Evolutionary conservation across 495 filamentous ascomycete genomes (phyloP).

Genomic region (Neurospora sp.): DNA sequence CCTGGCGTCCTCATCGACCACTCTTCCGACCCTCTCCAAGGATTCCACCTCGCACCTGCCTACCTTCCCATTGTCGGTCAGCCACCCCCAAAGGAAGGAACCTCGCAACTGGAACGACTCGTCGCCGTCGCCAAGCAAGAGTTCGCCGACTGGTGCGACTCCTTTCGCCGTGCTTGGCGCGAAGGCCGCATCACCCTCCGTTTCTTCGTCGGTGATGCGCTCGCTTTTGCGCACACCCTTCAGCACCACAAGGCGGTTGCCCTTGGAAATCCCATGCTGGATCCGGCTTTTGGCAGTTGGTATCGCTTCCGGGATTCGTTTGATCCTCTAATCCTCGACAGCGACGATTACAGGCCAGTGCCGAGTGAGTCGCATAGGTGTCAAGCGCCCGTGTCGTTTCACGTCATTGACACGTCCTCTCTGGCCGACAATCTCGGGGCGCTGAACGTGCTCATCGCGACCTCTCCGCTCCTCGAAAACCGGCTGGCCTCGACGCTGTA

Average conservation of each 20-base stretch:
- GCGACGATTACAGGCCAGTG: slow-evolving; percentile 1
- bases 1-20: slow-evolving; percentile 9
- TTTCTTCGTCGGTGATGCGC: slow-evolving; percentile 14
- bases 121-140: slow-evolving; percentile 9
- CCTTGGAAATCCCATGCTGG: not conserved
- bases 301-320: slow-evolving; percentile 2
- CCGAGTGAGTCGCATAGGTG: not conserved
- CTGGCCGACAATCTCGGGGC: slow-evolving; percentile 10
- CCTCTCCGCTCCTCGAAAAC: slow-evolving; percentile 13
- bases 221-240: slow-evolving; percentile 14
- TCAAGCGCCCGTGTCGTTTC: slow-evolving; percentile 10
- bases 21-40: slow-evolving; percentile 15
- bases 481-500: slow-evolving; percentile 14
- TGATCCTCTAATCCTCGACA: slow-evolving; percentile 9
- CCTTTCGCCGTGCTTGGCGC: slow-evolving; percentile 6
- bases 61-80: slow-evolving; percentile 5
- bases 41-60: slow-evolving; percentile 20
- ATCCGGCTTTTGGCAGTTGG: not conserved
- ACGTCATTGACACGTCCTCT: slow-evolving; percentile 23
- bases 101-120: not conserved
- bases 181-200: slow-evolving; percentile 9
- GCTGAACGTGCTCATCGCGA: slow-evolving; percentile 17
- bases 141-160: slow-evolving; percentile 15
- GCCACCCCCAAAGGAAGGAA: not conserved
- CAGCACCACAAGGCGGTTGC: slow-evolving; percentile 6